Evolutionary conservation across 2,329 filamentous ascomycete genomes (phyloP), one percentile per base, ranked within the genome.

Genomic region (Microdochium nivale): DNA sequence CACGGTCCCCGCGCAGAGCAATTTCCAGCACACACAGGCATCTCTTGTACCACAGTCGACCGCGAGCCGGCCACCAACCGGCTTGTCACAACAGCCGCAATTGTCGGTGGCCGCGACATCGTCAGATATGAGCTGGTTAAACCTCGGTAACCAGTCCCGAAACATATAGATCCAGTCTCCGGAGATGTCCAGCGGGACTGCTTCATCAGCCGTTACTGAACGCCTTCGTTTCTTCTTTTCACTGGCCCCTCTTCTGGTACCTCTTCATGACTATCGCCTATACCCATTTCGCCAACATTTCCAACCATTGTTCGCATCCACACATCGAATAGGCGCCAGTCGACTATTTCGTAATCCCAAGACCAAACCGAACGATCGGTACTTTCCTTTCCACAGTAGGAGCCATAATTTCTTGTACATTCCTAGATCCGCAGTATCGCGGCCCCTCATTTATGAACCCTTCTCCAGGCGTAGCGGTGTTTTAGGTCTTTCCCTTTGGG

Each of bases 121-220:
- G 13, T 77, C 76, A 49, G 87, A 90, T 65, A 88, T 90, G 84
- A 88, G 85, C 68, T 91, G 87, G 87, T 69, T 91, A 56, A 90
- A 90, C 62, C 74, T 90, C 19, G 83, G 82, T 47, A 24, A 24
- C 40, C 40, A 44, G 21, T 23, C 3, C 21, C 40, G 40, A 19
- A 44, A 44, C 40, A 23, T 23, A 13, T 44, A 13, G 19, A 44
- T 13, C 40, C 40, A 11, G 7, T 11, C 16, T 8, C 16, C 21
- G 40, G 27, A 30, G 27, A 30, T 11, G 5, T 30, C 11, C 27
- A 30, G n/a, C n/a, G n/a, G n/a, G n/a, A n/a, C n/a, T n/a, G n/a
- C n/a, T n/a, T n/a, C 35, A 44, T 13, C 16, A 40, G 35, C 7
- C 40, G 8, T 7, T 16, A 23, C 19, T 19, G 13, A 16, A 24